These are phyloP conservation scores for Bolboschoenoplectus hybrid DNA, from an alignment of 202 grass and related monocot species.

Conservation along the genomic window DNA sequence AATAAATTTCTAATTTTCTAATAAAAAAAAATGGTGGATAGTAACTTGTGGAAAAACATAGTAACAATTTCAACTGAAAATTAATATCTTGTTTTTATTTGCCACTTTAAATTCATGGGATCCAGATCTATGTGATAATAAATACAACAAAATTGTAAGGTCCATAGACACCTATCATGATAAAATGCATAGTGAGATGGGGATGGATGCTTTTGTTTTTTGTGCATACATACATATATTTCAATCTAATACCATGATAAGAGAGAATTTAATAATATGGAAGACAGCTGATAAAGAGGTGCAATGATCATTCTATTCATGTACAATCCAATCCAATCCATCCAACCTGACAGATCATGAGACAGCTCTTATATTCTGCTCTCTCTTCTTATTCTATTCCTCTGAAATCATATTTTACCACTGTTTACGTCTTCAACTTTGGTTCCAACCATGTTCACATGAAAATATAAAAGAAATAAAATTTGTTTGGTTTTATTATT, in stretches of 20 bases:
- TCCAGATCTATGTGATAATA: slow-evolving; percentile 5
- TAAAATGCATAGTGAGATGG: neutral
- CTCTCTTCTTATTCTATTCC: neutral
- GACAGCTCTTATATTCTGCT: slow-evolving; percentile 25
- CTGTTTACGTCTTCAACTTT: neutral
- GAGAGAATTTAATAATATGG: slow-evolving; percentile 35
- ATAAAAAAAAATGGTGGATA: neutral
- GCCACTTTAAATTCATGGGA: neutral
- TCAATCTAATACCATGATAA: slow-evolving; percentile 37
- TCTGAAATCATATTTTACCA: neutral
- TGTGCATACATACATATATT: neutral
- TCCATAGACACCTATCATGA: neutral
- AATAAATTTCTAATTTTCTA: neutral
- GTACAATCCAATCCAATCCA: neutral
- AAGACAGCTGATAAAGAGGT: slow-evolving; percentile 41
- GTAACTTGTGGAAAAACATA: neutral
- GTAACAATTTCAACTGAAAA: neutral
- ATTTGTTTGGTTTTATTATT: neutral
- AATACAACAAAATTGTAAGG: neutral
- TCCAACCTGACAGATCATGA: neutral
- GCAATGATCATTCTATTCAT: slow-evolving; percentile 36
- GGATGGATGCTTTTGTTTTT: slow-evolving; percentile 32
- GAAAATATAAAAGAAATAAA: neutral
- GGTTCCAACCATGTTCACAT: neutral
- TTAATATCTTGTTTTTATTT: neutral